Conservation (phyloP, 495 filamentous ascomycete genomes). For the Podospora bellae-mahoneyi region DNA sequence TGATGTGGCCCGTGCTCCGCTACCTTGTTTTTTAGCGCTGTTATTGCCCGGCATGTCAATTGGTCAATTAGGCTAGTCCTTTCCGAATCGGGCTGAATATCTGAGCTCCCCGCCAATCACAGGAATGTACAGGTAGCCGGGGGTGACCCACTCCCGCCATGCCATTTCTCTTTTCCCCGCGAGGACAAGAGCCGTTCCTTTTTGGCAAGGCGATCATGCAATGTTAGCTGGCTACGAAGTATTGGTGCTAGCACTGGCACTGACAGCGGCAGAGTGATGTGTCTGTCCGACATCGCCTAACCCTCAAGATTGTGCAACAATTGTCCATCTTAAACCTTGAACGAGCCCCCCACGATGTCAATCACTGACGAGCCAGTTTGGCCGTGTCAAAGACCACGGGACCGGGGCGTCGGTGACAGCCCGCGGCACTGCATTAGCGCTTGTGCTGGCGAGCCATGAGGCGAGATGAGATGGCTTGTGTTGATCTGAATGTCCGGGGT, state of each 20-base stretch:
- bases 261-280: not conserved
- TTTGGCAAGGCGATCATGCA: not conserved
- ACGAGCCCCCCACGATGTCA: not conserved
- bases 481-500: not conserved
- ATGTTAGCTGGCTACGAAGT: not conserved
- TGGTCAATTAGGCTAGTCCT: constrained; percentile 9
- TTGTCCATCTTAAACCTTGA: not conserved
- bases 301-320: not conserved
- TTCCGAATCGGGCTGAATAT: constrained; percentile 18
- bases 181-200: not conserved
- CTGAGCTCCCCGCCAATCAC: constrained; percentile 21
- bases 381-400: not conserved
- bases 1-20: constrained; percentile 15
- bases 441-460: constrained; percentile 19
- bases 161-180: not conserved
- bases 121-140: not conserved
- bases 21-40: constrained; percentile 9
- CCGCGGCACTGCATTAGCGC: constrained; percentile 30
- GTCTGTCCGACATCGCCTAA: not conserved
- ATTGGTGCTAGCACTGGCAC: not conserved
- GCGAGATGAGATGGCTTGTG: constrained; percentile 25
- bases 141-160: not conserved
- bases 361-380: not conserved
- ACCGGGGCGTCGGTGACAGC: constrained; percentile 14
- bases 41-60: constrained; percentile 1